Evolutionary conservation across 2,329 filamentous ascomycete genomes (phyloP), one percentile per base, ranked within the genome.

Genomic region (Aspergillus aculeatinus): DNA sequence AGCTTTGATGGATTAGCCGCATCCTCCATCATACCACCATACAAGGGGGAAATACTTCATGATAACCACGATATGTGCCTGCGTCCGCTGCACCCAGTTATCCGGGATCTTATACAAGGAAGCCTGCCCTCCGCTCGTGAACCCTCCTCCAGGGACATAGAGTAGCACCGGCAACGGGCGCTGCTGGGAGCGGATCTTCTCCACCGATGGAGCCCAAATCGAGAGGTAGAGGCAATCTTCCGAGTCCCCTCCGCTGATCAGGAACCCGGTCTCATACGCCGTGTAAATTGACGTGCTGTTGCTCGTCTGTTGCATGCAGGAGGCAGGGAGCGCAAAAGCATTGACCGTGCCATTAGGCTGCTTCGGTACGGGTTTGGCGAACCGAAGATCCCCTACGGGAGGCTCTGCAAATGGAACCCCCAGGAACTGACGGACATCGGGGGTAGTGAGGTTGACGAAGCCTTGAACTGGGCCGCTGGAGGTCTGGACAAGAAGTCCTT

Each of bases 371-470:
- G 78, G 69, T 2, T 70, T 74, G 7, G 72, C 70, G 56, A 81
- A 82, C 16, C 80, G 75, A 7, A 70, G 69, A n/a, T 78, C 69
- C 0, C 76, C 77, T 0, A 69, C 73, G 14, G 81, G 79, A 3
- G 79, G 74, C 3, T 77, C 65, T 0, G 77, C 80, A 55, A 81
- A 82, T 0, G 80, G 80, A 4, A 82, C 74, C 0, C 80, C 79
- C 0, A 78, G 67, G 63, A 81, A 83, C 16, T 61, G 63, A 10
- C 67, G 57, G 4, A 66, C 66, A 11, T 49, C 60, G 1, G 50
- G 48, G 1, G 58, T 50, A 0, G 65, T 56, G 25, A 63, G 54
- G 31, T 65, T 66, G 48, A 66, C 66, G 51, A 61, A 60, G 2
- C 66, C 65, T 5, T 61, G 58, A 3, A 68, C 48, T 1, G 35